Base-by-base conservation (phyloP, 2,329 filamentous ascomycete species). In the Lithohypha guttulata region DNA sequence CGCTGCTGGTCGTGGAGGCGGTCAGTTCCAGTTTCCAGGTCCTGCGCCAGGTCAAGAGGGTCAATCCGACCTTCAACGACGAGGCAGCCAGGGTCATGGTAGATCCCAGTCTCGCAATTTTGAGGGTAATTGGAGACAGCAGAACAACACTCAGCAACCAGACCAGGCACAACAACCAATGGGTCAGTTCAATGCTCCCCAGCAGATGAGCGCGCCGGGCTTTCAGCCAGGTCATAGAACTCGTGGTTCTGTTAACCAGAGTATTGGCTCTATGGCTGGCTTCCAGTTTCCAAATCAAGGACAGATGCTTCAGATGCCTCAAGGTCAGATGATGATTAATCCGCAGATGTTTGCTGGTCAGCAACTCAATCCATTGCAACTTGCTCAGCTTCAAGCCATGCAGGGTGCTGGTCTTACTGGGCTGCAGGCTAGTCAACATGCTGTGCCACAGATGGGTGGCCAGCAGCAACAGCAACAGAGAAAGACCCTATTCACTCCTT, bases 401-500 rank as follows among this genome's bases (percentile, higher is more conserved):
- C 89, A 96, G 62, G 84, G 84, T 55, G 84, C 84, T 33, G 83
- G 87, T 57, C 75, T 77, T 49, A 72, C 87, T 54, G 77, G 81
- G 56, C 62, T 76, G 34, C 66, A 69, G 48, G 64, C 70, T 28
- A 83, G 79, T 55, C 84, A 93, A 59, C 83, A 89, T 55, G 78
- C 77, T 37, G 28, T 37, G 7, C 76, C 65, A 27, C 59, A 76
- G 65, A 58, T 77, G 70, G 61, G 64, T 32, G 61, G 78, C 50
- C 74, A 80, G 51, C 77, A 80, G 47, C 81, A 89, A 51, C 82
- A 91, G 55, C 85, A 94, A 58, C 87, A 94, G 66, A 81, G 91
- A 58, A 98, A 98, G 73, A 98, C 91, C 1, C 75, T 98, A 15
- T 98, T 98, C 67, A 96, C 91, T 53, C 91, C 91, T 47, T 98